These are phyloP conservation scores for Penicillium brevicompactum DNA, from an alignment of 2,329 filamentous ascomycete genomes.

Conservation along the genomic window DNA sequence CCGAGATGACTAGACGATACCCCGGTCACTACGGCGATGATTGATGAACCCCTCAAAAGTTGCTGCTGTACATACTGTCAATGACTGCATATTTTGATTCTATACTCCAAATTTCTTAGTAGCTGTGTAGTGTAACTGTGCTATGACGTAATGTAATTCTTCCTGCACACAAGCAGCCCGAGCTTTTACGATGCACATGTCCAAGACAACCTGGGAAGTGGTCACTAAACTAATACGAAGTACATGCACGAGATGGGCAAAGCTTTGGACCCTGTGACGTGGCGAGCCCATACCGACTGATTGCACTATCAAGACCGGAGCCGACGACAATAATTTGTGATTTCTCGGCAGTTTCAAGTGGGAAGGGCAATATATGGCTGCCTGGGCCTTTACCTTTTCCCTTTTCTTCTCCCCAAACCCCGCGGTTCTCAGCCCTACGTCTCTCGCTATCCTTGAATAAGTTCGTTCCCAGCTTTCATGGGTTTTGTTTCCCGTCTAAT, in stretches of 20 bases:
- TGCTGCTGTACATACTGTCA: slow-evolving; percentile 30
- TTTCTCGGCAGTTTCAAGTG: neutral
- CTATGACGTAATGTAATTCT: neutral
- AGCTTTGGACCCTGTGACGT: slow-evolving; percentile 11
- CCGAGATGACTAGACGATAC: slow-evolving; percentile 37
- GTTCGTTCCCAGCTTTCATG: neutral
- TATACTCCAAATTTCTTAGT: neutral
- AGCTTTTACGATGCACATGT: too few relatives aligned
- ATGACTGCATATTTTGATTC: slow-evolving; percentile 18
- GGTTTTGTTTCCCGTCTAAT: neutral
- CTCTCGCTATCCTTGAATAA: neutral
- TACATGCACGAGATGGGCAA: slow-evolving; percentile 4
- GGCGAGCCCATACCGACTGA: neutral
- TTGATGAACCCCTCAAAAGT: slow-evolving; percentile 33
- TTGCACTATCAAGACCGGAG: neutral
- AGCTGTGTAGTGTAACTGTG: neutral
- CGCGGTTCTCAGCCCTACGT: neutral
- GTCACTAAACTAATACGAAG: neutral
- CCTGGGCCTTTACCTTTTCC: slow-evolving; percentile 3
- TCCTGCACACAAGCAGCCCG: too few relatives aligned
- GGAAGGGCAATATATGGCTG: slow-evolving; percentile 12
- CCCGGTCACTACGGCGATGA: slow-evolving; percentile 31
- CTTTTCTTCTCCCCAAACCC: neutral
- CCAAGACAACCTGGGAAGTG: too few relatives aligned
- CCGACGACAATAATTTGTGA: neutral